phyloP scores from a whole-genome alignment of 2,329 filamentous ascomycete species.

The Decorospora gaudefroyi region DNA sequence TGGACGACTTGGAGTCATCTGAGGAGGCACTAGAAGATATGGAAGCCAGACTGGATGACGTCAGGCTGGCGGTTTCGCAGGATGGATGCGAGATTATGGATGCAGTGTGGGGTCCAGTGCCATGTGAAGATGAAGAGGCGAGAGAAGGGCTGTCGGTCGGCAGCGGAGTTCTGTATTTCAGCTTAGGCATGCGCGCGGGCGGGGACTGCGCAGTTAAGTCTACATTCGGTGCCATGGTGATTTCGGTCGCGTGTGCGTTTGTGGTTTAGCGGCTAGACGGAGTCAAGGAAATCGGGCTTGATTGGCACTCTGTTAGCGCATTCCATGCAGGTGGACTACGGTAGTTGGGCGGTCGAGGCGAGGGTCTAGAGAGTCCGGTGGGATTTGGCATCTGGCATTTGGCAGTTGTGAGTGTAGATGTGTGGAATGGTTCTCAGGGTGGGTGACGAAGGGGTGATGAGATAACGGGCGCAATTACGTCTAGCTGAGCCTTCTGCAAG shows the following conservation, averaged over 20 bases:
- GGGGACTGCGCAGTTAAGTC: slow-evolving; percentile 34
- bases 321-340: slow-evolving; percentile 21
- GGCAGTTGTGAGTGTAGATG: slow-evolving; percentile 8
- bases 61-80: slow-evolving; percentile 28
- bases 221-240: slow-evolving; percentile 39
- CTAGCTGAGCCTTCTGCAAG: slow-evolving; percentile 4
- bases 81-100: slow-evolving; percentile 16
- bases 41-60: slow-evolving; percentile 44
- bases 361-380: slow-evolving; percentile 3
- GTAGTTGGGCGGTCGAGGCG: slow-evolving; percentile 17
- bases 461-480: neutral
- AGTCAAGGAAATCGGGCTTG: slow-evolving; percentile 17
- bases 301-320: slow-evolving; percentile 31
- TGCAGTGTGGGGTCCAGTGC: slow-evolving; percentile 7
- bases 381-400: slow-evolving; percentile 3
- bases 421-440: neutral
- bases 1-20: slow-evolving; percentile 34
- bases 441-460: slow-evolving; percentile 1
- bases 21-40: slow-evolving; percentile 31
- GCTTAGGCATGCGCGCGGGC: slow-evolving; percentile 41
- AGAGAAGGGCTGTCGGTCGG: slow-evolving; percentile 30
- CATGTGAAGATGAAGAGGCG: slow-evolving; percentile 13
- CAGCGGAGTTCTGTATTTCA: slow-evolving; percentile 42
- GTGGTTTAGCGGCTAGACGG: slow-evolving; percentile 25
- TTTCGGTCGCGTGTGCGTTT: slow-evolving; percentile 29